Base-by-base conservation (phyloP, 2,329 filamentous ascomycete species). In the Verticillium zaregamsianum region DNA sequence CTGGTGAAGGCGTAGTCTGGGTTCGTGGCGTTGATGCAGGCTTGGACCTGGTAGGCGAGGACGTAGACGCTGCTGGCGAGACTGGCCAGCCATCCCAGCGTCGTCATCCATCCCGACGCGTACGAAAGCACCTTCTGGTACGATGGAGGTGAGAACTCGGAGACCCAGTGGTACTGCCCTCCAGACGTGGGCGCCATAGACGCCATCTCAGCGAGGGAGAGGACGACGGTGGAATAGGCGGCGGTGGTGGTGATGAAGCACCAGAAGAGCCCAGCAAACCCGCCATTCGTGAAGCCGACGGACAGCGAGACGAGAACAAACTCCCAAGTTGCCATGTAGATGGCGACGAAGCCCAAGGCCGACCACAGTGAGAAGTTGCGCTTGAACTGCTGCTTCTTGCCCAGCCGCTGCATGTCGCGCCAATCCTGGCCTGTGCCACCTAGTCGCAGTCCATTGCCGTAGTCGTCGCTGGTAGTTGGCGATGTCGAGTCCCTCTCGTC, bases 81-180 rank as follows among this genome's bases (percentile, higher is more conserved):
- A 37, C 45, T 45, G 8, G 64, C 60, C 2, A 45, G 78, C 81
- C 79, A 83, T 9, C 76, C 79, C n/a, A 78, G 73, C n/a, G 82
- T 74, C 1, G 78, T 79, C 39, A 82, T 69, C 82, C 80, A 83
- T 59, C 79, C 77, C 63, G 68, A 68, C 5, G 81, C 71, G 67
- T 86, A 87, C 64, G 82, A 85, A 6, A 86, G 72, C 58, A 82
- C 79, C 61, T 80, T 83, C 65, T 85, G 79, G 33, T 76, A 77
- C 20, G 72, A 73, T 1, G 71, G 71, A 0, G 82, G 80, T 2
- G 80, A 80, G 60, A 86, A 78, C 65, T 83, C 80, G 1, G 80
- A 82, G 0, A 86, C 82, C 83, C 84, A 86, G 68, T 86, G 83
- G 65, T 87, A 87, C 71, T 88, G 83, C 9, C 85, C 85, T 55